phyloP scores from a whole-genome alignment of 2,329 filamentous ascomycete species.

The Neoscytalidium dimidiatum region DNA sequence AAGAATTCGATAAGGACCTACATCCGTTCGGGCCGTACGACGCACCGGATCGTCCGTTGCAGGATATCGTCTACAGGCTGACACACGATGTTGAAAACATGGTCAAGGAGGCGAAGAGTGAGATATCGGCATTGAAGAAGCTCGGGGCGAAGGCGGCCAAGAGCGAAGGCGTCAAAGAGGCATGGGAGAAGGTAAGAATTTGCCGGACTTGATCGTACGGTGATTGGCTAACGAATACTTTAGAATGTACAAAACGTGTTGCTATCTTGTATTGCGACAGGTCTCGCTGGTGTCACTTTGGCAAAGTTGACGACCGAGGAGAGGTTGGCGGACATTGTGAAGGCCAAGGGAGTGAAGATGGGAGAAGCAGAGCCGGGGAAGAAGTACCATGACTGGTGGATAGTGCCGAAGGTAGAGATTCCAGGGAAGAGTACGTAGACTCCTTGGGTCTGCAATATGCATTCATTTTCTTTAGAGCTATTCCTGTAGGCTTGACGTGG shows the following conservation, averaged over 20 bases:
- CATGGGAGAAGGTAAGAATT: constrained; percentile 43
- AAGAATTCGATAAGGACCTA: constrained; percentile 54
- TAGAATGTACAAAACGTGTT: constrained; percentile 17
- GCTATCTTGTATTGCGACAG: constrained; percentile 32
- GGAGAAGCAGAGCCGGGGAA: constrained; percentile 33
- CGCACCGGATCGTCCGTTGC: neutral
- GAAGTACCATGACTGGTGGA: constrained; percentile 49
- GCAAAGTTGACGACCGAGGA: constrained; percentile 23
- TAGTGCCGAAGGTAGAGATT: constrained; percentile 43
- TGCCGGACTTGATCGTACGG: no score
- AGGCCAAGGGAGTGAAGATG: constrained; percentile 2
- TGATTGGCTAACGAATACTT: neutral
- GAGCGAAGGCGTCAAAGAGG: constrained; percentile 37
- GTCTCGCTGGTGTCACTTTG: constrained; percentile 32
- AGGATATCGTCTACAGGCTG: neutral
- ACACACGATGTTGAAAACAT: constrained; percentile 12
- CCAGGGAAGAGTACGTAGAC: constrained; percentile 20
- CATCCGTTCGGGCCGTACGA: constrained; percentile 34
- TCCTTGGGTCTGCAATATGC: constrained; percentile 8
- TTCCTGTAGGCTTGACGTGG: neutral
- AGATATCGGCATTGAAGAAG: constrained; percentile 40
- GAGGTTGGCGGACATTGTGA: constrained; percentile 8
- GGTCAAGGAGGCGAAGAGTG: constrained; percentile 36
- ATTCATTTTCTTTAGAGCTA: neutral
- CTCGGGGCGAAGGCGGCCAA: constrained; percentile 33